Evolutionary conservation across 495 filamentous ascomycete genomes (phyloP), one percentile per base, ranked within the genome.

Genomic region (Immersiella caudata): DNA sequence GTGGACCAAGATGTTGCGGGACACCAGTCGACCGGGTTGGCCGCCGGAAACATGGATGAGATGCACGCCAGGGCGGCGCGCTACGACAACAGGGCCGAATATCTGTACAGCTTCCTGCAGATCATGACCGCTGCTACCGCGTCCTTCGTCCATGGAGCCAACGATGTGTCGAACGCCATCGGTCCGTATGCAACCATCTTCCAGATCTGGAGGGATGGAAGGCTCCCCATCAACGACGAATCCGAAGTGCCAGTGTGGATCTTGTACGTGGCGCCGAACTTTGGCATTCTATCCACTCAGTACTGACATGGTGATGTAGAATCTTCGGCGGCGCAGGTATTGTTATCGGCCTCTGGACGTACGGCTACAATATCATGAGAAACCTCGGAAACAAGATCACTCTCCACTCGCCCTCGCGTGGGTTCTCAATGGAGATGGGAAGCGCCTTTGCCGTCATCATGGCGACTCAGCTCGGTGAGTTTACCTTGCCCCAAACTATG

Each of bases 71-170:
- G 82, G 24, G 88, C 86, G 11, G 78, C 80, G 24, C 87, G 90
- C 73, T 93, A 88, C 78, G 85, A 90, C 78, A 92, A 93, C 79
- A 85, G 88, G 71, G 87, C 89, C 75, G 91, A 93, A 78, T 87
- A 92, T 80, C 84, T 86, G 66, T 93, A 89, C 78, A 88, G 88
- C 33, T 91, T 91, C 79, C 76, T 91, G 56, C 90, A 93, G 78
- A 76, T 92, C 66, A 71, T 91, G 67, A 92, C 89, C 21, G 91
- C 91, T 25, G 85, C 85, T 72, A 90, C 89, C 27, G 87, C 88
- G 6, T 91, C 88, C 6, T 91, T 93, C 61, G 88, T 89, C 2
- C 91, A 93, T 77, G 90, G 91, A 61, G 88, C 58, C 84, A 93
- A 93, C 74, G 90, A 93, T 76, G 85, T 93, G 66, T 83, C 87